Conservation (phyloP, 176 grass and related monocot genomes). For the Urochloa ruziziensis region DNA sequence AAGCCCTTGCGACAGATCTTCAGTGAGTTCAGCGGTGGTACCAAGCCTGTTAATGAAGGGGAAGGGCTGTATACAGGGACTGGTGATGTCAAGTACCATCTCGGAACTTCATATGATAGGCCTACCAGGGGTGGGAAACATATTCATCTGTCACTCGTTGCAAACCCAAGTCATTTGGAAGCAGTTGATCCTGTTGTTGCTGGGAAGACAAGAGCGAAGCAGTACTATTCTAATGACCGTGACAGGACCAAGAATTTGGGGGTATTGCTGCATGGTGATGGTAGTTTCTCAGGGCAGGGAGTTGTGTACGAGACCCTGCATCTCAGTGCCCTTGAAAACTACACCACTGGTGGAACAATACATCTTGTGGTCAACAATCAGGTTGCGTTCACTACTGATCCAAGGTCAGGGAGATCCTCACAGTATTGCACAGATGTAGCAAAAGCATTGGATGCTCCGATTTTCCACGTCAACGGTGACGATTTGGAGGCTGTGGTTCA, state of each 20-base stretch:
- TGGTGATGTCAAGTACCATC: conserved; percentile 95
- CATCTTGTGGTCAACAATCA: conserved; percentile 80
- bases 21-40: conserved; percentile 90
- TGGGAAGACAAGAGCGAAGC: conserved; percentile 94
- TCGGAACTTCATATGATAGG: conserved; percentile 93
- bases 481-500: conserved; percentile 93
- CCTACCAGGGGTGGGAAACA: conserved; percentile 87
- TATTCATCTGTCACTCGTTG: conserved; percentile 91
- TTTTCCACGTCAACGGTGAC: conserved; percentile 97
- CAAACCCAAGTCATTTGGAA: conserved; percentile 96
- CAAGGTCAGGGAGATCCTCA: conserved; percentile 65
- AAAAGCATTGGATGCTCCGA: conserved; percentile 73
- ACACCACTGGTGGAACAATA: conserved; percentile 93
- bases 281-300: conserved; percentile 97
- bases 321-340: conserved; percentile 94
- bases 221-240: conserved; percentile 86
- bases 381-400: conserved; percentile 81
- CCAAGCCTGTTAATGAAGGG: conserved; percentile 84
- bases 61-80: conserved; percentile 91
- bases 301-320: conserved; percentile 94
- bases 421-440: conserved; percentile 83
- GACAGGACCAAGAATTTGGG: conserved; percentile 93
- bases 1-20: conserved; percentile 96
- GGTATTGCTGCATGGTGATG: conserved; percentile 88
- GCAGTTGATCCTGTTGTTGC: conserved; percentile 90